Evolutionary conservation across 2,329 filamentous ascomycete species (phyloP).

Genomic region (Alternaria triticimaculans): DNA sequence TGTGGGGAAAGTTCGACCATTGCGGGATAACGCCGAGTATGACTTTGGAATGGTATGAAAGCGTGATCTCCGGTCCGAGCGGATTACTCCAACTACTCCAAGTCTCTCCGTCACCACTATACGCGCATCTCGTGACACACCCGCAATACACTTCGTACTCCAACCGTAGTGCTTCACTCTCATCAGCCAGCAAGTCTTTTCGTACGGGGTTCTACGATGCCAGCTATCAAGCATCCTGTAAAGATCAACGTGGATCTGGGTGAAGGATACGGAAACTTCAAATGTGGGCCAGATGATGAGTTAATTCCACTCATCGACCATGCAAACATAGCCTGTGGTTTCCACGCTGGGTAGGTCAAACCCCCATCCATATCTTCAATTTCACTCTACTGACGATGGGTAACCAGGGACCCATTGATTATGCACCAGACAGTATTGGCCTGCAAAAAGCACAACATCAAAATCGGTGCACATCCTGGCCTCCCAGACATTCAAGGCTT

Average conservation of each 20-base stretch:
- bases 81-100: constrained; percentile 2
- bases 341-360: constrained; percentile 54
- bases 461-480: constrained; percentile 68
- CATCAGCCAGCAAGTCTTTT: neutral
- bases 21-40: neutral
- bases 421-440: constrained; percentile 66
- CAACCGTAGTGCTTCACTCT: neutral
- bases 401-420: constrained; percentile 62
- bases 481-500: constrained; percentile 71
- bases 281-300: constrained; percentile 64
- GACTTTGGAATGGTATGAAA: neutral
- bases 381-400: constrained; percentile 9
- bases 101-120: neutral
- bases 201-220: constrained; percentile 44
- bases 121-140: no score
- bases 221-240: constrained; percentile 59
- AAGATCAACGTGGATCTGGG: constrained; percentile 63
- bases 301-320: constrained; percentile 67
- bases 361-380: neutral
- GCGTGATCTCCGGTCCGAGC: neutral
- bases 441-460: constrained; percentile 64
- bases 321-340: constrained; percentile 68
- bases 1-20: neutral
- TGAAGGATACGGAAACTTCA: constrained; percentile 60
- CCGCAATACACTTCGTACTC: neutral